Conservation (phyloP, 257 asterid genomes). For the Fraxinus pennsylvanica region DNA sequence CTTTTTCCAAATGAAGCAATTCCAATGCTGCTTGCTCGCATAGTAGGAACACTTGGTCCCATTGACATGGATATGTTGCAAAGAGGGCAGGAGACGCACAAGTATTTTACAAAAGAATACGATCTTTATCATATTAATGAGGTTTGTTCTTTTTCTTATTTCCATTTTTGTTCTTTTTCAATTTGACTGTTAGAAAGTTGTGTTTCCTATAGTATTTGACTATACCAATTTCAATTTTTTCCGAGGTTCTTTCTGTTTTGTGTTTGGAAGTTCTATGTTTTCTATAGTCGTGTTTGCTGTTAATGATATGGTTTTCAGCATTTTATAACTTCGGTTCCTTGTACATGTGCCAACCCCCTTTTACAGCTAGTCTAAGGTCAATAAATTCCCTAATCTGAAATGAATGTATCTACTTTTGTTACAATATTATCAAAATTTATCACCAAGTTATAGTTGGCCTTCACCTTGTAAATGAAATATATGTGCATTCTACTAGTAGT, state of each 20-base stretch:
- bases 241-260: background rate
- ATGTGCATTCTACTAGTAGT: background rate
- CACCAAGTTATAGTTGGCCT: background rate
- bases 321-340: no score
- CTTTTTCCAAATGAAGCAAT: conserved; percentile 86
- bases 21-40: conserved; percentile 70
- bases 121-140: conserved; percentile 65
- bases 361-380: background rate
- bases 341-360: no score
- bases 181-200: background rate
- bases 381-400: background rate
- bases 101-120: conserved; percentile 79
- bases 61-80: conserved; percentile 65
- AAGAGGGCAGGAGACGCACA: conserved; percentile 69
- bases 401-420: background rate
- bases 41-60: conserved; percentile 73
- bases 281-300: background rate
- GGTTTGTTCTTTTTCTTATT: conserved; percentile 48
- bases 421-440: background rate
- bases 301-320: background rate
- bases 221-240: background rate
- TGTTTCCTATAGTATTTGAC: background rate
- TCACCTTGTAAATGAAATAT: background rate
- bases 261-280: background rate
- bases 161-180: background rate